These are phyloP conservation scores for Macrolepiota albuminosa DNA, from an alignment of 768 basidiomycete genomes.

Conservation along the genomic window DNA sequence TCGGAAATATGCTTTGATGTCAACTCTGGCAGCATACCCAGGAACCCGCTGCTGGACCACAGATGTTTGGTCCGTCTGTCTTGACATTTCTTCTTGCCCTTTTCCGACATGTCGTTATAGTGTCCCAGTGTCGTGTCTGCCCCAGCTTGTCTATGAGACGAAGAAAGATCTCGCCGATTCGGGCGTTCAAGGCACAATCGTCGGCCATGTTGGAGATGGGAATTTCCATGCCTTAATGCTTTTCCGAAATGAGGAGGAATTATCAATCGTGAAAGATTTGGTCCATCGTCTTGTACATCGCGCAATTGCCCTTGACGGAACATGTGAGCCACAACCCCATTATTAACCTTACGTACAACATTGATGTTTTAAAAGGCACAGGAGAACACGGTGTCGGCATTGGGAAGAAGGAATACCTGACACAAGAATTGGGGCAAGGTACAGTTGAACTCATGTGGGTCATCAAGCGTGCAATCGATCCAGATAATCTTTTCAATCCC, in stretches of 20 bases:
- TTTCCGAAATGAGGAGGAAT: slow-evolving; percentile 55
- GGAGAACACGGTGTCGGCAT: slow-evolving; percentile 88
- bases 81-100: background rate
- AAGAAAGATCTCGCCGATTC: slow-evolving; percentile 66
- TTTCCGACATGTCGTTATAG: slow-evolving; percentile 23
- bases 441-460: slow-evolving; percentile 84
- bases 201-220: slow-evolving; percentile 80
- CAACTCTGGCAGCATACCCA: slow-evolving; percentile 59
- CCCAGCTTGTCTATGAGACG: slow-evolving; percentile 70
- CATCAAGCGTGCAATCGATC: slow-evolving; percentile 80
- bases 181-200: slow-evolving; percentile 61
- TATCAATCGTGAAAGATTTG: slow-evolving; percentile 47
- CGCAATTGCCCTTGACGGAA: slow-evolving; percentile 72
- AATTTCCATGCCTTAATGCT: slow-evolving; percentile 52
- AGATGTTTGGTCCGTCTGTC: slow-evolving; percentile 70
- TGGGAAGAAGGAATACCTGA: slow-evolving; percentile 81
- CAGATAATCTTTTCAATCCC: slow-evolving; percentile 79
- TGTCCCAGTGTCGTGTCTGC: slow-evolving; percentile 66
- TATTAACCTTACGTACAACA: background rate
- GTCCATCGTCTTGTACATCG: slow-evolving; percentile 69
- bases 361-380: slow-evolving; percentile 46
- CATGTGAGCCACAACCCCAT: slow-evolving; percentile 49
- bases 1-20: slow-evolving; percentile 79
- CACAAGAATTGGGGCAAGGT: slow-evolving; percentile 75
- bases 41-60: slow-evolving; percentile 78